A percentile compares a stretch with the other conserved stretches of the same genome.
Evolutionary conservation across 768 basidiomycete species (phyloP).

Genomic region (Boletus pseudopeckii): DNA sequence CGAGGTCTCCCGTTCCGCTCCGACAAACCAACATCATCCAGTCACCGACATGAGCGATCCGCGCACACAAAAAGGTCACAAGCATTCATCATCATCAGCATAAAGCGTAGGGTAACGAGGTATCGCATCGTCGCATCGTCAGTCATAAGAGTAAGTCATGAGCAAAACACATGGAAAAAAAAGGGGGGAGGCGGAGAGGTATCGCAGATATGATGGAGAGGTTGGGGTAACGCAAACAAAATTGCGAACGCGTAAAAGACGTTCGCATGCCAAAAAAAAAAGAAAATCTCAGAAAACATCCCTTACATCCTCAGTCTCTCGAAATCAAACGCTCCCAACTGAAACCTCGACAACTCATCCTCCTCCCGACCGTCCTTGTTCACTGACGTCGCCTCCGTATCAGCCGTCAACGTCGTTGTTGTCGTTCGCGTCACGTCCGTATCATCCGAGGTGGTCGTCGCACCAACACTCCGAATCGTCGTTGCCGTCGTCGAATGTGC

Average conservation of each 20-base stretch:
- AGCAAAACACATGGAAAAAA: background rate
- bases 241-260: background rate
- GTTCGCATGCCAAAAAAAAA: background rate
- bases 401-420: conserved; percentile 18
- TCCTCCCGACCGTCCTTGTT: conserved; percentile 10
- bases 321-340: conserved; percentile 21
- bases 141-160: conserved; percentile 1
- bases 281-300: background rate
- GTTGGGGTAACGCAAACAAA: conserved; percentile 10
- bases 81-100: background rate
- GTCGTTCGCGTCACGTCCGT: conserved; percentile 27
- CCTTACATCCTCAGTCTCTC: conserved; percentile 14
- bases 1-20: too few species aligned
- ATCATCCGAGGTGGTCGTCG: conserved; percentile 31
- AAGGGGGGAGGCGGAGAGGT: background rate
- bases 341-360: conserved; percentile 9
- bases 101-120: background rate
- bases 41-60: too few species aligned
- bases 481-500: conserved; percentile 25
- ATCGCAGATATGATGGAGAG: conserved; percentile 9
- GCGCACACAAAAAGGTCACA: background rate
- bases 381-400: conserved; percentile 9
- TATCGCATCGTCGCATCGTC: conserved; percentile 14
- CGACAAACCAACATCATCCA: too few species aligned
- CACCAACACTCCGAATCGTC: conserved; percentile 32